phyloP scores from a whole-genome alignment of 768 basidiomycete species.

The Trametes cinnabarina region DNA sequence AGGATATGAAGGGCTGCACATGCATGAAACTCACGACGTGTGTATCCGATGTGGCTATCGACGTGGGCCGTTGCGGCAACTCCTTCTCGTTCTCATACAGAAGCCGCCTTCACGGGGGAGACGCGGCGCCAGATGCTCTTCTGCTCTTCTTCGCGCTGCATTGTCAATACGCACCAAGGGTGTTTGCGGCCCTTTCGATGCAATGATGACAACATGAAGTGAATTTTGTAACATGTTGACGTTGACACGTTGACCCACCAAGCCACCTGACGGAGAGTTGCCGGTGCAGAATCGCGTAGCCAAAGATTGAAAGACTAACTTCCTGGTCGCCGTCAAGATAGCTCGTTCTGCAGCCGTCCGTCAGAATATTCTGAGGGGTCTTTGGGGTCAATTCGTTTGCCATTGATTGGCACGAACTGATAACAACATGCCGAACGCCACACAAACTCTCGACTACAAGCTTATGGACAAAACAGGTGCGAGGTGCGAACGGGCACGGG shows the following conservation, averaged over 20 bases:
- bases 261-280: too few species aligned
- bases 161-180: not conserved
- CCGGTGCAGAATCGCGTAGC: too few species aligned
- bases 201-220: too few species aligned
- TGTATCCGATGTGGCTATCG: not conserved
- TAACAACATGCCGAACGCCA: slow-evolving; percentile 6
- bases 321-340: not conserved
- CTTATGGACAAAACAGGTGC: not conserved
- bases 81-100: not conserved
- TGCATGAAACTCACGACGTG: not conserved
- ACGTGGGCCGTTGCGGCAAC: not conserved
- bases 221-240: too few species aligned
- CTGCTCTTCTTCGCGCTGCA: too few species aligned
- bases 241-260: too few species aligned
- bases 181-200: too few species aligned
- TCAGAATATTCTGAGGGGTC: not conserved
- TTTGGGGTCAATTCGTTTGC: not conserved
- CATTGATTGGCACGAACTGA: not conserved
- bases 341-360: not conserved
- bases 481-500: not conserved
- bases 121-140: not conserved
- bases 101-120: slow-evolving; percentile 12
- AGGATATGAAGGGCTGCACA: not conserved
- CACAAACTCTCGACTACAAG: not conserved
- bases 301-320: too few species aligned